Percentiles rank a stretch among this genome's conserved stretches.
Conservation (phyloP, 192 early-diverging fungal genomes). For the Funneliformis mosseae region DNA sequence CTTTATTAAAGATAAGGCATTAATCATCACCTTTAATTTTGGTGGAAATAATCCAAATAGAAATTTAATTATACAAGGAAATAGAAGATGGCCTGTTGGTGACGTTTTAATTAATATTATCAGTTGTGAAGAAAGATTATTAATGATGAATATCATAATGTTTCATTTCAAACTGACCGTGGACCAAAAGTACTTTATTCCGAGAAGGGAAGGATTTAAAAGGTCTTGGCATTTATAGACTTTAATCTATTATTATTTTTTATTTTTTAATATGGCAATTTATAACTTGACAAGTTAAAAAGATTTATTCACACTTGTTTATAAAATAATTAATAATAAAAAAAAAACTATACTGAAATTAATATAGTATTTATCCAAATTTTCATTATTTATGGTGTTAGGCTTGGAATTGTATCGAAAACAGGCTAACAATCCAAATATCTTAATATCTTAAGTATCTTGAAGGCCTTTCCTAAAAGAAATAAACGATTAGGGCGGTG, state of each 20-base stretch:
- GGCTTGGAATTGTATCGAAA: too few species aligned
- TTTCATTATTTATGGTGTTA: too few species aligned
- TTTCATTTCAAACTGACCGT: background rate
- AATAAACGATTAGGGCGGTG: too few species aligned
- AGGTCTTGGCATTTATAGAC: background rate
- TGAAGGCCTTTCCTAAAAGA: too few species aligned
- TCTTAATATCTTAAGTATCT: too few species aligned
- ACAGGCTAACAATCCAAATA: too few species aligned
- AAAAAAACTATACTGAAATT: too few species aligned
- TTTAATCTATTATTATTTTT: background rate
- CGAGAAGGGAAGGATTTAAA: background rate
- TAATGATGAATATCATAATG: background rate
- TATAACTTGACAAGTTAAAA: too few species aligned
- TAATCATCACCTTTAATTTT: constrained; percentile 34
- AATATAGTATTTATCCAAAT: too few species aligned
- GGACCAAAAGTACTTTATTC: constrained; percentile 16
- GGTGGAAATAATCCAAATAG: constrained; percentile 17
- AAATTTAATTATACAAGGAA: background rate
- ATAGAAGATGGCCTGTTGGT: background rate
- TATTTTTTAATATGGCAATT: too few species aligned
- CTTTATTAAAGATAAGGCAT: constrained; percentile 29
- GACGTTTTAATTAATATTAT: background rate
- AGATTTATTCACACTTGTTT: too few species aligned
- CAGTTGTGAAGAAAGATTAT: constrained; percentile 5
- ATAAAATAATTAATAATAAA: too few species aligned